phyloP scores from a whole-genome alignment of 2,329 filamentous ascomycete genomes.

The Pyrenophora seminiperda region DNA sequence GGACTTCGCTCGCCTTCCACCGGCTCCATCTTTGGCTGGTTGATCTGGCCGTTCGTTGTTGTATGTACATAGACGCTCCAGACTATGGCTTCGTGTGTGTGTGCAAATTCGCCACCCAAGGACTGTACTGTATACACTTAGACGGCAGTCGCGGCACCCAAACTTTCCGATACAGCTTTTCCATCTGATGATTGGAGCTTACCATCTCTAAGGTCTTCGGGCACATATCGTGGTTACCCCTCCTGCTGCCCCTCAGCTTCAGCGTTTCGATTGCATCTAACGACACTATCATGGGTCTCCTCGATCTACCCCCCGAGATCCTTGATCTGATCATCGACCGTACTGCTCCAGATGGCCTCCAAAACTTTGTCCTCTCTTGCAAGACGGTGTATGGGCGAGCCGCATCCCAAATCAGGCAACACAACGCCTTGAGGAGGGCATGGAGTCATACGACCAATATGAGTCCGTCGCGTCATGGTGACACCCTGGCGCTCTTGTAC shows the following conservation, averaged over 20 bases:
- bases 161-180: background rate
- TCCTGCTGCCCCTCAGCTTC: background rate
- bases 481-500: constrained; percentile 32
- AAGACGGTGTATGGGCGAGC: constrained; percentile 37
- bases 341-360: constrained; percentile 34
- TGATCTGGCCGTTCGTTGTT: background rate
- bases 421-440: constrained; percentile 33
- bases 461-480: constrained; percentile 15
- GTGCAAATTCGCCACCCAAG: background rate
- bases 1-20: background rate
- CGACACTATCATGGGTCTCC: constrained; percentile 32
- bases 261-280: background rate
- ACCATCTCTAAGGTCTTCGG: background rate
- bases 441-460: constrained; percentile 34
- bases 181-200: background rate
- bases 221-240: background rate
- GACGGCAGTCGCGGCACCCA: background rate
- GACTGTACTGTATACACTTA: background rate
- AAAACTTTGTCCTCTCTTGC: constrained; percentile 39
- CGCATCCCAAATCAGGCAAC: constrained; percentile 30
- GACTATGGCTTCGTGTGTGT: background rate
- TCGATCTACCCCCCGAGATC: constrained; percentile 42
- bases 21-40: background rate
- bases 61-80: background rate
- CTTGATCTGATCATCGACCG: constrained; percentile 39